Evolutionary conservation across 208 protist genomes (phyloP).

Genomic region (Porcisia hertigi): DNA sequence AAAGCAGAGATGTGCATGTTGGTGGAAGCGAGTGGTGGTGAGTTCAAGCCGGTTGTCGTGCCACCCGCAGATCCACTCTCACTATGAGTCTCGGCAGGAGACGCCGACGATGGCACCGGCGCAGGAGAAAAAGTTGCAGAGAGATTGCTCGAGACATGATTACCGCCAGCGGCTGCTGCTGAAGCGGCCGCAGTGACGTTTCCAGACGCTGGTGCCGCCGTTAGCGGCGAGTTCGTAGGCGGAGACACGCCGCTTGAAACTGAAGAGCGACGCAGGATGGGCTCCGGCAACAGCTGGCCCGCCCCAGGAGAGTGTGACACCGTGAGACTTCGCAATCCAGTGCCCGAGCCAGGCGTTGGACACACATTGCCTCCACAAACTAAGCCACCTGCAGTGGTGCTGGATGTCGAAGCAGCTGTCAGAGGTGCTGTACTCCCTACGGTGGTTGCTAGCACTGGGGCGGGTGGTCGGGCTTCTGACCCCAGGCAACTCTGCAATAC

Average conservation of each 20-base stretch:
- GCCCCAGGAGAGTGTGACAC: constrained; percentile 13
- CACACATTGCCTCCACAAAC: constrained; percentile 5
- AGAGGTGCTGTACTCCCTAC: background rate
- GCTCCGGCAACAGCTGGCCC: constrained; percentile 15
- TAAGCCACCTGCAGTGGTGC: background rate
- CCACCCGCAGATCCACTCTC: background rate
- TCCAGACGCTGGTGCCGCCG: background rate
- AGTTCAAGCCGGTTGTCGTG: constrained; percentile 9
- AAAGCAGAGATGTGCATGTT: constrained; percentile 14
- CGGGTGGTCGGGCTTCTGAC: constrained; percentile 21
- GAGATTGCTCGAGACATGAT: background rate
- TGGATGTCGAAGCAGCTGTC: background rate
- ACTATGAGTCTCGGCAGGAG: background rate
- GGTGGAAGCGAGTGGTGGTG: constrained; percentile 14
- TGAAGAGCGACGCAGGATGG: constrained; percentile 13
- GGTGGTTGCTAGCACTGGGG: constrained; percentile 1
- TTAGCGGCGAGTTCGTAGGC: constrained; percentile 6
- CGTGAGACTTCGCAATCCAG: background rate
- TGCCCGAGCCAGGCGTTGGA: background rate
- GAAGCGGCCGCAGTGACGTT: background rate
- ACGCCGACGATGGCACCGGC: background rate
- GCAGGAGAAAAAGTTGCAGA: constrained; percentile 2
- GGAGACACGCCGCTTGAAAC: constrained; percentile 4
- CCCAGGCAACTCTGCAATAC: constrained; percentile 52
- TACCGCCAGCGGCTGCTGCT: too few species aligned